A percentile compares a stretch with the other conserved stretches of the same genome.
phyloP scores from a whole-genome alignment of 1,139 yeast species.

The Kurtzmaniella quercitrusa region DNA sequence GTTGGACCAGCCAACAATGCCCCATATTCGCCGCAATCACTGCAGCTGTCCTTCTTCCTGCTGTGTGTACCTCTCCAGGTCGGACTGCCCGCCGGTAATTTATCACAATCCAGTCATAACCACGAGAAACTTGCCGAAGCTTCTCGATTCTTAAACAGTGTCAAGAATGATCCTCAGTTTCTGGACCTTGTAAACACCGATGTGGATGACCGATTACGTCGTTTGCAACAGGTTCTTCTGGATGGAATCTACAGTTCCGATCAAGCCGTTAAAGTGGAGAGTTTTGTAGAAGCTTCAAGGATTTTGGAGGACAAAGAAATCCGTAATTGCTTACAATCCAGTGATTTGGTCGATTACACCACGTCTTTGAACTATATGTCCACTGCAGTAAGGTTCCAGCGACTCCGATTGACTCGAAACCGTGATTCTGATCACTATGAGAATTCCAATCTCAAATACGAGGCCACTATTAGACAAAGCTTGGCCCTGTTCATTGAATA shows the following conservation, averaged over 20 bases:
- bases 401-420: conserved; percentile 31
- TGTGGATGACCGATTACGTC: background rate
- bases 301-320: conserved; percentile 27
- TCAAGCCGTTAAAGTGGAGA: conserved; percentile 9
- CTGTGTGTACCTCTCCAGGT: background rate
- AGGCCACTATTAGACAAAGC: conserved; percentile 28
- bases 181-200: conserved; percentile 19
- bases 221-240: conserved; percentile 7
- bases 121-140: background rate
- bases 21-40: background rate
- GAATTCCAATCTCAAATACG: conserved; percentile 23
- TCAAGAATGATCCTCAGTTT: conserved; percentile 21
- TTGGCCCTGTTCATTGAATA: conserved; percentile 31
- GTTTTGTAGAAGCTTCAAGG: conserved; percentile 7
- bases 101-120: background rate
- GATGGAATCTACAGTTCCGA: conserved; percentile 28
- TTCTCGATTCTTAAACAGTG: conserved; percentile 11
- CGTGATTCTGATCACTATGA: conserved; percentile 38
- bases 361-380: conserved; percentile 25
- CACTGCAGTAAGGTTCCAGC: conserved; percentile 25
- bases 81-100: background rate
- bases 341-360: conserved; percentile 25
- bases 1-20: background rate
- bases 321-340: conserved; percentile 19
- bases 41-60: background rate